phyloP scores from a whole-genome alignment of 2,329 filamentous ascomycete genomes.

The Aspergillus floridensis region DNA sequence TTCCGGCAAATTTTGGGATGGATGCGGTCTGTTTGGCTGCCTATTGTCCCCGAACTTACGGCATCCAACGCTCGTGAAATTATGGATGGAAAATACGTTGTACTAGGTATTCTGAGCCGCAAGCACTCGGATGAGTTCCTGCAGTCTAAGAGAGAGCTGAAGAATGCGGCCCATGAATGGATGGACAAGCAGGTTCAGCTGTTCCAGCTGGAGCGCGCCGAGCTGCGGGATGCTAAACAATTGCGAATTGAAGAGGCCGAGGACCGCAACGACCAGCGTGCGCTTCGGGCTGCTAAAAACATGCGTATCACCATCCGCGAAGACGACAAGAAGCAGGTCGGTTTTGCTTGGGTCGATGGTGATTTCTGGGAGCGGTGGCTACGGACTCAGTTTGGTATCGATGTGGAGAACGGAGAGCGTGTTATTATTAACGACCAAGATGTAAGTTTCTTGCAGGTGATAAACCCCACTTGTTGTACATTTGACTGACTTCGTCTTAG shows the following conservation, averaged over 20 bases:
- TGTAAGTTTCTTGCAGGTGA: constrained; percentile 56
- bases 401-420: constrained; percentile 79
- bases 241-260: constrained; percentile 94
- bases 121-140: constrained; percentile 76
- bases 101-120: constrained; percentile 81
- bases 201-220: constrained; percentile 90
- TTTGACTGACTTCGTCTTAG: constrained; percentile 49
- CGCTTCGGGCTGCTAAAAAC: constrained; percentile 79
- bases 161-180: constrained; percentile 94
- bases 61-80: constrained; percentile 89
- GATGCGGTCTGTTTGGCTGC: constrained; percentile 97
- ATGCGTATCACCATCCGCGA: constrained; percentile 90
- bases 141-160: constrained; percentile 80
- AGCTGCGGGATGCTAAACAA: constrained; percentile 90
- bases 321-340: constrained; percentile 80
- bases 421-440: constrained; percentile 98
- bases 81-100: constrained; percentile 93
- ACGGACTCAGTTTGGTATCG: constrained; percentile 88
- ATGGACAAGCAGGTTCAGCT: constrained; percentile 92
- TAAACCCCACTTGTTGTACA: background rate
- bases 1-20: constrained; percentile 75
- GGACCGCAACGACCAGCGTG: constrained; percentile 85
- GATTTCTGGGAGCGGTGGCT: constrained; percentile 98
- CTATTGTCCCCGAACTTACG: constrained; percentile 90
- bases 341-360: constrained; percentile 96